Conservation (phyloP, 371 early-diverging fungal genomes). For the Haplosporangium sp. region DNA sequence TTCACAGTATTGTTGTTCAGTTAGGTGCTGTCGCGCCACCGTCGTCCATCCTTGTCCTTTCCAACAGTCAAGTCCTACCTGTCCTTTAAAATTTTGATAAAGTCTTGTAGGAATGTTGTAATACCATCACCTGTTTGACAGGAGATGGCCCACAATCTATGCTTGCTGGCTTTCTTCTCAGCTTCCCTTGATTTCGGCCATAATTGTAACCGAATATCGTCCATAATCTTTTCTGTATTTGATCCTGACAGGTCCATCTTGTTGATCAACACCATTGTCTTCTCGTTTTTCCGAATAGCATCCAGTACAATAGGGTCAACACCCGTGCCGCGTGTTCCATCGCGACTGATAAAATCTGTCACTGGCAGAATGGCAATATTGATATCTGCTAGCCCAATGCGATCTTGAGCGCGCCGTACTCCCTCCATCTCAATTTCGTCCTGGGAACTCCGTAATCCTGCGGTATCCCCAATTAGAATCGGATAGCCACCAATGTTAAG, state of each 20-base stretch:
- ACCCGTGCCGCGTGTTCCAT: not conserved
- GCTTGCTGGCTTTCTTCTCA: not conserved
- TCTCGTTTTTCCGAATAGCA: slow-evolving; percentile 57
- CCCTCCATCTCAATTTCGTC: slow-evolving; percentile 83
- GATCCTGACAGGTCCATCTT: slow-evolving; percentile 65
- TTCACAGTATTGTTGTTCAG: not conserved
- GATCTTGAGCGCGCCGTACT: slow-evolving; percentile 68
- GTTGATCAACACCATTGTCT: slow-evolving; percentile 76
- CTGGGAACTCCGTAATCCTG: slow-evolving; percentile 73
- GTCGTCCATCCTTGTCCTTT: too few relatives aligned
- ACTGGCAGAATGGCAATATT: slow-evolving; percentile 45
- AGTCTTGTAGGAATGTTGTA: slow-evolving; percentile 60
- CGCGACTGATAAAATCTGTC: slow-evolving; percentile 33
- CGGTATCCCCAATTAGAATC: slow-evolving; percentile 80
- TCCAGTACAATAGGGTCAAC: slow-evolving; percentile 61
- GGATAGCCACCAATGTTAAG: slow-evolving; percentile 83
- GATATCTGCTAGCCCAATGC: slow-evolving; percentile 39
- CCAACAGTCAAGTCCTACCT: slow-evolving; percentile 46
- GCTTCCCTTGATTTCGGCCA: slow-evolving; percentile 13
- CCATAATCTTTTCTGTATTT: slow-evolving; percentile 6
- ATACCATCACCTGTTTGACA: slow-evolving; percentile 74
- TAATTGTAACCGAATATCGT: slow-evolving; percentile 12
- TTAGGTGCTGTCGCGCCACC: not conserved
- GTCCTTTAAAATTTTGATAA: slow-evolving; percentile 64
- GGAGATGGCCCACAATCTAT: slow-evolving; percentile 65